phyloP scores from a whole-genome alignment of 257 asterid genomes.

The Solanum chmielewskii region DNA sequence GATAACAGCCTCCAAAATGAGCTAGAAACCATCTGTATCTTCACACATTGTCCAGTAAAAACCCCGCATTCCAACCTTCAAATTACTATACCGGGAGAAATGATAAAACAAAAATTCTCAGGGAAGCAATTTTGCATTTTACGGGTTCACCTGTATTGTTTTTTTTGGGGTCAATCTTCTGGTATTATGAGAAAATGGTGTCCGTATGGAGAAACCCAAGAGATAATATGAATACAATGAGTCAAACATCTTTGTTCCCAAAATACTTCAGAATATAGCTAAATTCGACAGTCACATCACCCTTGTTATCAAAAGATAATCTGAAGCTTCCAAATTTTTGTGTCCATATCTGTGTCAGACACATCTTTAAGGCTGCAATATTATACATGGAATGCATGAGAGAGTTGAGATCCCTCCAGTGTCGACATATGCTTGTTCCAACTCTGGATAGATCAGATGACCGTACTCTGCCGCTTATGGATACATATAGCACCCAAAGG shows the following conservation, averaged over 20 bases:
- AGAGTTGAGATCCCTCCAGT: neutral
- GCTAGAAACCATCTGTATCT: neutral
- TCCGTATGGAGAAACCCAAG: neutral
- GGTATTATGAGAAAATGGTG: neutral
- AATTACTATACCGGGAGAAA: neutral
- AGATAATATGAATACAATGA: neutral
- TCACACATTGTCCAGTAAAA: neutral
- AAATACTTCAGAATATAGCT: neutral
- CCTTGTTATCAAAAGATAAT: neutral
- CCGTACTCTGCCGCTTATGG: neutral
- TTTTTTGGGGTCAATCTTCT: neutral
- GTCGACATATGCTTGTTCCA: neutral
- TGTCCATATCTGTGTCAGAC: neutral
- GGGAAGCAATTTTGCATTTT: neutral
- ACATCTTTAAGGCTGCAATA: neutral
- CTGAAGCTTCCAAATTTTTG: neutral
- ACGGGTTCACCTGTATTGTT: neutral
- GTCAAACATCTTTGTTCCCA: neutral
- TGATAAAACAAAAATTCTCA: neutral
- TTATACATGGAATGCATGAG: neutral
- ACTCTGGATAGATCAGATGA: neutral
- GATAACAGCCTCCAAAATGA: neutral
- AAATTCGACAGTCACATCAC: neutral
- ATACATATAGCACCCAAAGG: neutral
- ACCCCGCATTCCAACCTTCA: neutral